Conservation (phyloP, 2,329 filamentous ascomycete genomes). For the Aspergillus ibericus region DNA sequence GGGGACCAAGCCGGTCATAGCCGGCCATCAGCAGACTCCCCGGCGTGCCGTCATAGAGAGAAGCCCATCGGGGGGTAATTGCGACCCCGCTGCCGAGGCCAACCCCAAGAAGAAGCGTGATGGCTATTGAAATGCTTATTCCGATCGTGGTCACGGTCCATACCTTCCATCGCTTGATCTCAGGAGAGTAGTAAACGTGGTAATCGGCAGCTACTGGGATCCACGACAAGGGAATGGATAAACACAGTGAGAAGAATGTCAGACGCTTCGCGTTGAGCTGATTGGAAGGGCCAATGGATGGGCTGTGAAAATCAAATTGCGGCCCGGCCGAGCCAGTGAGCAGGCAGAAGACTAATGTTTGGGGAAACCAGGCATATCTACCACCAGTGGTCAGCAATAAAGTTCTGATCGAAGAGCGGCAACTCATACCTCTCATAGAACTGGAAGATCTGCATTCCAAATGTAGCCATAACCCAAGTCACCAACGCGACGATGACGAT, state of each 20-base stretch:
- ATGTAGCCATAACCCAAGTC: slow-evolving; percentile 38
- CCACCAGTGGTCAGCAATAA: neutral
- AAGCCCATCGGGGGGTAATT: slow-evolving; percentile 27
- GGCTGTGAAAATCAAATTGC: slow-evolving; percentile 32
- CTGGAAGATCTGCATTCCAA: slow-evolving; percentile 45
- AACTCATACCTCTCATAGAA: slow-evolving; percentile 42
- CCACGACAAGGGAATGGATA: slow-evolving; percentile 39
- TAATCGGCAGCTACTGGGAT: slow-evolving; percentile 42
- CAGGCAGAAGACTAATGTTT: slow-evolving; percentile 42
- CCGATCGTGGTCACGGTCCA: slow-evolving; percentile 43
- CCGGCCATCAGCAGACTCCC: slow-evolving; percentile 42
- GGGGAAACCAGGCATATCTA: slow-evolving; percentile 44
- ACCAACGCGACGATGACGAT: slow-evolving; percentile 39
- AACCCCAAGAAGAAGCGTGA: slow-evolving; percentile 42
- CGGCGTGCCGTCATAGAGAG: slow-evolving; percentile 25
- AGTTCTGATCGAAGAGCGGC: neutral
- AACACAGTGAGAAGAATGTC: slow-evolving; percentile 38
- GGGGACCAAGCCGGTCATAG: slow-evolving; percentile 41
- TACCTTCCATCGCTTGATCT: slow-evolving; percentile 36
- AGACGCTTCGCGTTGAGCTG: slow-evolving; percentile 38
- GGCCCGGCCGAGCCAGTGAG: slow-evolving; percentile 43
- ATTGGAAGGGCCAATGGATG: slow-evolving; percentile 26
- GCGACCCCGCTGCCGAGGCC: slow-evolving; percentile 43
- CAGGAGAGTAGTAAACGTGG: slow-evolving; percentile 46
- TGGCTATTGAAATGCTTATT: slow-evolving; percentile 32